Base-by-base conservation (phyloP, 2,329 filamentous ascomycete species). In the Ceratocystis lukuohia region DNA sequence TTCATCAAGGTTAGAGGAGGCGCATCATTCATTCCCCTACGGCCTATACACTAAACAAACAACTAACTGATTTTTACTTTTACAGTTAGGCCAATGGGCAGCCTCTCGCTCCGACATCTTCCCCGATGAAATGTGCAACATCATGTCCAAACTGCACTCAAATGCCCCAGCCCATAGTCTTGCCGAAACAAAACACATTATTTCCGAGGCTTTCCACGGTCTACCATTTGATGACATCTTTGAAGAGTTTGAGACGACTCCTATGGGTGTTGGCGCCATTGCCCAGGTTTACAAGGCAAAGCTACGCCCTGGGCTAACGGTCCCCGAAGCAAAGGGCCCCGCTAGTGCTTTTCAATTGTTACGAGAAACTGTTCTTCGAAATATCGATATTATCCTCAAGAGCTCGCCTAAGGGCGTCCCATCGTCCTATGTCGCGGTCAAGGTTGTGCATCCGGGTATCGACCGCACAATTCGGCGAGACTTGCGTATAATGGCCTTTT, bases 271-370 rank as follows among this genome's bases (percentile, higher is more conserved):
- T 0, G 94, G 94, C 10, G 94, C 94, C 37, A 97, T 99, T 71
- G 94, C 94, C 0, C 94, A 99, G 74, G 94, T 97, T 2, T 99
- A 99, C 81, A 95, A 91, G 74, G 94, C 94, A 0, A 96, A 91
- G 74, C 77, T 99, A 59, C 95, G 91, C 72, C 83, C 88, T 0
- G 86, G 89, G 70, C 78, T 97, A 64, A 77, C 81, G 0, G 61
- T 68, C 6, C 66, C 66, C 17, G 66, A 68, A 30, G 62, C 64
- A 30, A 74, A 80, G 50, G 78, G 80, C 3, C 68, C 70, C 8
- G 65, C 70, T 5, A 61, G 68, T 10, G 69, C 69, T 4, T 67
- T 67, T 62, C 61, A 67, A 20, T 33, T 67, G 20, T 22, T 67
- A 22, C 66, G 66, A 20, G 68, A 69, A 20, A 76, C 78, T 20